phyloP scores from a whole-genome alignment of 495 filamentous ascomycete species.

The Chaetomidium leptoderma region DNA sequence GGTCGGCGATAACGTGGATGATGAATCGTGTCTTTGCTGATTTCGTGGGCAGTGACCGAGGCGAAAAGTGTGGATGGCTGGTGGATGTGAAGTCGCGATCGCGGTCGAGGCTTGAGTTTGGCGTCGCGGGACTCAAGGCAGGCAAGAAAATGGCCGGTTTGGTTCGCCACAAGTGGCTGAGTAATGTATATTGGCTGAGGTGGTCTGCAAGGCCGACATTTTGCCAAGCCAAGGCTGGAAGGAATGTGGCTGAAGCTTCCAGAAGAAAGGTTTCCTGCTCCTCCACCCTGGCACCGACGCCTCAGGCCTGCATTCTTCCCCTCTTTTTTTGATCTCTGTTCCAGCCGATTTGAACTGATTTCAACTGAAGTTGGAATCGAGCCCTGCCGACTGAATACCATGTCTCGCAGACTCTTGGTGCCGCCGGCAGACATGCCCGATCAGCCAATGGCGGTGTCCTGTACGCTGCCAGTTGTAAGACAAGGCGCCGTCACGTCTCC shows the following conservation, averaged over 20 bases:
- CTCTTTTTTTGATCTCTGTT: background rate
- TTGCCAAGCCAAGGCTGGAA: conserved; percentile 15
- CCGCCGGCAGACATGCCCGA: background rate
- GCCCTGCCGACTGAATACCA: background rate
- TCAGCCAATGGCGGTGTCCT: background rate
- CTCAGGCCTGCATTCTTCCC: too few species aligned
- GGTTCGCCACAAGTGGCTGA: conserved; percentile 14
- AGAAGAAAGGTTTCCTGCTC: too few species aligned
- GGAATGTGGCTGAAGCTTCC: conserved; percentile 23
- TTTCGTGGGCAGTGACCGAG: background rate
- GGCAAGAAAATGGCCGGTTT: conserved; percentile 3
- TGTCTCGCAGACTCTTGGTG: background rate
- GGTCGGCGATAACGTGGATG: background rate
- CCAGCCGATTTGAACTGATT: background rate
- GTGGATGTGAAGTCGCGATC: background rate
- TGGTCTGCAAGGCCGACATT: background rate
- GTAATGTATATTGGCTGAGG: background rate
- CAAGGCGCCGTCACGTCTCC: conserved; percentile 3
- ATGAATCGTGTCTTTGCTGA: background rate
- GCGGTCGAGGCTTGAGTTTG: conserved; percentile 5
- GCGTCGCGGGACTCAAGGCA: background rate
- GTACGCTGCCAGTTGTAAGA: conserved; percentile 8
- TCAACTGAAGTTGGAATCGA: too few species aligned
- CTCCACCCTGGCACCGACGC: too few species aligned
- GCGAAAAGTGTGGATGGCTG: background rate